Conservation (phyloP, 495 filamentous ascomycete species). For the Sordaria brevicollis region DNA sequence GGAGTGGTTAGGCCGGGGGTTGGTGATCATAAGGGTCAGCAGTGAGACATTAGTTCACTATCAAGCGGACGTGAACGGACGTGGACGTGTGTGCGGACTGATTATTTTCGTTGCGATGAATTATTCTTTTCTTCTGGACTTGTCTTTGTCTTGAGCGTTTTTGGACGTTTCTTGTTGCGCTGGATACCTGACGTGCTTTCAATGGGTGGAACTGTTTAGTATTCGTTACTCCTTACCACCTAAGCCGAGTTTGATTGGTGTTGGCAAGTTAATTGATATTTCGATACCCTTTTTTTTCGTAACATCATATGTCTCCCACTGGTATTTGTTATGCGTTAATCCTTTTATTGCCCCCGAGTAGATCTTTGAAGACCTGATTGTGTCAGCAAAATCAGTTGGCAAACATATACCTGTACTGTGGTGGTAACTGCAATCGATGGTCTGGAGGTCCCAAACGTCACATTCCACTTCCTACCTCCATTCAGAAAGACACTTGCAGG, state of each 20-base stretch:
- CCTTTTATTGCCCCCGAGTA: no score
- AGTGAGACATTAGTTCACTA: neutral
- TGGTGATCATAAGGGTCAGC: constrained; percentile 11
- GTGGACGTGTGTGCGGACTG: no score
- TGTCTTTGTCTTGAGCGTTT: neutral
- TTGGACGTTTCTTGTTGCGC: neutral
- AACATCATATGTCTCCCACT: no score
- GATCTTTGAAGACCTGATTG: no score
- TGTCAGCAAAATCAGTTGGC: no score
- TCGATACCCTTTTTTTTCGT: neutral
- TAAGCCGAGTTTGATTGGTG: neutral
- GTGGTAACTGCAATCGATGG: no score
- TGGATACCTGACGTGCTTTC: neutral
- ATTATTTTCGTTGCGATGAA: neutral
- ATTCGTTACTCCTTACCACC: neutral
- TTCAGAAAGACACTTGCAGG: no score
- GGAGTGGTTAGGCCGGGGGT: neutral
- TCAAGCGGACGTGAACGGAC: no score
- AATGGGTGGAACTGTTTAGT: neutral
- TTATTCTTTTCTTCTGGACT: neutral
- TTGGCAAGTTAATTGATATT: neutral
- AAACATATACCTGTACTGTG: no score
- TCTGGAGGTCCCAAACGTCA: no score
- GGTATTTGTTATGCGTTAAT: no score
- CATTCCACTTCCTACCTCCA: no score